A percentile compares a stretch with the other conserved stretches of the same genome.
These are phyloP conservation scores for Saturnispora galanensis DNA, from an alignment of 805 yeast species.

Conservation along the genomic window DNA sequence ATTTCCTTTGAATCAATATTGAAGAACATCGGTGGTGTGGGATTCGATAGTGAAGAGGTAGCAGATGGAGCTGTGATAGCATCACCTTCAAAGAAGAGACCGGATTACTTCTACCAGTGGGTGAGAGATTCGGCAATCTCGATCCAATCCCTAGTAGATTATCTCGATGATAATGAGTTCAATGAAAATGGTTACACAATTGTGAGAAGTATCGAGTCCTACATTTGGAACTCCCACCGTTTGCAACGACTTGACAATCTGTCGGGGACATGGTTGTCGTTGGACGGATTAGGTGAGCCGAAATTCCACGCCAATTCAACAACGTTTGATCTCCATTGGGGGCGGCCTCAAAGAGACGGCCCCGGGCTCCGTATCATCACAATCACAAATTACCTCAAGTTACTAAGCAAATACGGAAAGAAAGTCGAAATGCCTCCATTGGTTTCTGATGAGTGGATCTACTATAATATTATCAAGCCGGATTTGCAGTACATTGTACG, in stretches of 20 bases:
- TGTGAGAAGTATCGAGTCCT: slow-evolving; percentile 38
- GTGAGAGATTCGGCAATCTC: slow-evolving; percentile 82
- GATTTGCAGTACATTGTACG: slow-evolving; percentile 57
- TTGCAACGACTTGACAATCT: slow-evolving; percentile 62
- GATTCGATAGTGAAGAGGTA: slow-evolving; percentile 29
- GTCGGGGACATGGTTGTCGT: slow-evolving; percentile 49
- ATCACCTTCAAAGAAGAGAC: slow-evolving; percentile 60
- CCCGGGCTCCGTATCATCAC: slow-evolving; percentile 76
- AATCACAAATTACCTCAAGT: slow-evolving; percentile 42
- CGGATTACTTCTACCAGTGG: slow-evolving; percentile 89
- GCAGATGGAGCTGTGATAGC: slow-evolving; percentile 72
- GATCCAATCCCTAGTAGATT: slow-evolving; percentile 50
- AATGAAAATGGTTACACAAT: slow-evolving; percentile 15
- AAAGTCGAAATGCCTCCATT: slow-evolving; percentile 22
- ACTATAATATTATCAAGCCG: slow-evolving; percentile 45
- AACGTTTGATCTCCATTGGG: slow-evolving; percentile 66
- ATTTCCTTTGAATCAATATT: slow-evolving; percentile 38
- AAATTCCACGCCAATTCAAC: slow-evolving; percentile 63
- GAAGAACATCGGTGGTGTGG: slow-evolving; percentile 47
- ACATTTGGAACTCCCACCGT: slow-evolving; percentile 45
- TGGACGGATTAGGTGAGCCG: slow-evolving; percentile 78
- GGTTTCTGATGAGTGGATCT: slow-evolving; percentile 30
- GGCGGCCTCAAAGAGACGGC: slow-evolving; percentile 93
- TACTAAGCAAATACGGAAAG: slow-evolving; percentile 28
- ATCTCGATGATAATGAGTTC: slow-evolving; percentile 34